These are phyloP conservation scores for Fremontodendron californicum DNA, from an alignment of 345 rosid genomes.

Conservation along the genomic window DNA sequence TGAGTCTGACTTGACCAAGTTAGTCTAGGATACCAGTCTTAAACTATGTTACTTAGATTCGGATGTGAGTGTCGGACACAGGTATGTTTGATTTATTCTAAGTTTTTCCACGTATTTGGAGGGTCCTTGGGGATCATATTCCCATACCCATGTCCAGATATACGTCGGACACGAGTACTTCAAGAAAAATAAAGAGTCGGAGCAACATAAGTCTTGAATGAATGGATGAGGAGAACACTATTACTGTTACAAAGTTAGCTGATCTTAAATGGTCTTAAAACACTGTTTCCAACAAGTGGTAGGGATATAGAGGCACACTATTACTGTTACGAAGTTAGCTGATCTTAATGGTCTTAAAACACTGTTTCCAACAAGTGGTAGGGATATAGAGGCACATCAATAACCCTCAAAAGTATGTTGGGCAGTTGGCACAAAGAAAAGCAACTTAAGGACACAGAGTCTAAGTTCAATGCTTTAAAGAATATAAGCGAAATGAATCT, in stretches of 20 bases:
- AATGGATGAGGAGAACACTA: background rate
- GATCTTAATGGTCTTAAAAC: background rate
- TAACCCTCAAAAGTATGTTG: conserved; percentile 4
- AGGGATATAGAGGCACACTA: background rate
- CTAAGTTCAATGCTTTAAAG: conserved; percentile 14
- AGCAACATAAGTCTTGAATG: too few relatives aligned
- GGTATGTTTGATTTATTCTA: too few relatives aligned
- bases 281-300: conserved; percentile 1
- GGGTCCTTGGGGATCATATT: too few relatives aligned
- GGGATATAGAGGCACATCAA: background rate
- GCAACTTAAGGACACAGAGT: background rate
- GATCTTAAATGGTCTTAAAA: background rate
- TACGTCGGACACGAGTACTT: too few relatives aligned
- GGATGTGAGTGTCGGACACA: too few relatives aligned
- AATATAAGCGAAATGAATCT: background rate
- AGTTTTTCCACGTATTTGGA: too few relatives aligned
- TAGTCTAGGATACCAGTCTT: background rate
- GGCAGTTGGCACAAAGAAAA: conserved; percentile 1
- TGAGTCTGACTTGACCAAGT: background rate
- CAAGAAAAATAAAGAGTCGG: too few relatives aligned
- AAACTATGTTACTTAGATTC: too few relatives aligned
- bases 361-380: background rate
- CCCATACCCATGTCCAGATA: too few relatives aligned
- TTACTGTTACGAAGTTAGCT: background rate
- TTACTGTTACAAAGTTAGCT: background rate